Evolutionary conservation across 2,329 filamentous ascomycete genomes (phyloP), one percentile per base, ranked within the genome.

Genomic region (Hymenoscyphus repandus): DNA sequence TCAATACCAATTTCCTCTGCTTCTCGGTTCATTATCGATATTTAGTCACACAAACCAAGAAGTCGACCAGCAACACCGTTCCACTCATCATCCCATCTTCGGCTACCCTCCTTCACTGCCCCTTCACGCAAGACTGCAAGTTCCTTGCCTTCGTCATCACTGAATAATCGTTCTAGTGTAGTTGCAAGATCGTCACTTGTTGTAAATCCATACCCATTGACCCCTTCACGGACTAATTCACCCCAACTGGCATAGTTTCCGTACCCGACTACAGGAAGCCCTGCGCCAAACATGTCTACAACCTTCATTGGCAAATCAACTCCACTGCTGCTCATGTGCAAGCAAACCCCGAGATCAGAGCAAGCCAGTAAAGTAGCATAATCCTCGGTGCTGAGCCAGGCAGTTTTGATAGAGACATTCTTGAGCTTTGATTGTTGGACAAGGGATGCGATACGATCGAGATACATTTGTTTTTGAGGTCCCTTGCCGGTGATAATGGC

Each of bases 241-340:
- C 80, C 75, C 77, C 95, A 96, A 55, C 91, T 92, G 65, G 91
- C 84, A 64, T 95, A 99, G 2, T 79, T 78, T 22, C 80, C 81
- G 77, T 93, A 97, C 3, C 90, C 92, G 0, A 86, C 84, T 0
- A 99, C 93, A 0, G 93, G 93, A 27, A 99, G 73, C 0, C 92
- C 93, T 0, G 91, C 87, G 2, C 93, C 93, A 67, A 99, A 97
- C 91, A 99, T 96, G 67, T 99, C 93, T 12, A 99, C 91, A 1
- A 99, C 90, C 71, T 99, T 99, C 93, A 99, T 99, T 0, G 93
- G 93, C 17, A 99, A 74, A 69, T 99, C 93, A 0, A 99, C 90
- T 1, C 93, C 93, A 2, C 90, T 96, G 58, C 88, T 95, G 12
- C 90, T 96, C 58, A 83, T 96, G 71, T 99, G 93, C 22, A 99